Conservation (phyloP, 768 basidiomycete species). For the Hirschioporus abietinus region DNA sequence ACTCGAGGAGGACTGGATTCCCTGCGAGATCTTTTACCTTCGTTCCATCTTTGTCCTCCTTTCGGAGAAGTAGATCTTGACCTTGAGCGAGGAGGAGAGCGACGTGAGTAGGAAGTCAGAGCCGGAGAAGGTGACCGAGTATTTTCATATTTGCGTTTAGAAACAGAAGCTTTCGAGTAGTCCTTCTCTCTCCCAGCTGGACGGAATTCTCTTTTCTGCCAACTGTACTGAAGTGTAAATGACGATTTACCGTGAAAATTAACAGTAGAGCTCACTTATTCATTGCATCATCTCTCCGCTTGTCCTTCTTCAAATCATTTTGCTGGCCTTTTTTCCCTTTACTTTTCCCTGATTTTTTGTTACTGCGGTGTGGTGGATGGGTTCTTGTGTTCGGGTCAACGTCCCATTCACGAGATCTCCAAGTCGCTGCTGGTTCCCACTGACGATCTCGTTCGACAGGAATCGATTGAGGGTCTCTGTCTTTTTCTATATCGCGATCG, state of each 20-base stretch:
- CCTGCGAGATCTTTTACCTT: constrained; percentile 27
- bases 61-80: constrained; percentile 61
- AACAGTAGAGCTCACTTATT: constrained; percentile 57
- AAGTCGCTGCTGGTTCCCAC: constrained; percentile 46
- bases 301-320: constrained; percentile 37
- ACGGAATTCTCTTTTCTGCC: constrained; percentile 56
- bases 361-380: constrained; percentile 24
- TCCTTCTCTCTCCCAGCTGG: constrained; percentile 18
- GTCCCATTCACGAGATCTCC: constrained; percentile 40
- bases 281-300: constrained; percentile 53
- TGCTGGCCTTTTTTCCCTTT: constrained; percentile 26
- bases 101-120: constrained; percentile 59
- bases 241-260: too few relatives aligned
- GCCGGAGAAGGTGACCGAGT: constrained; percentile 48
- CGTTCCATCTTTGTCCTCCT: constrained; percentile 25
- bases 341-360: constrained; percentile 23
- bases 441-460: constrained; percentile 16
- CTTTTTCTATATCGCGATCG: constrained; percentile 16
- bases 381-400: constrained; percentile 34
- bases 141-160: constrained; percentile 32
- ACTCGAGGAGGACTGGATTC: constrained; percentile 45
- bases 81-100: constrained; percentile 61
- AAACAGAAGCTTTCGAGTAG: constrained; percentile 2
- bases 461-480: constrained; percentile 27
- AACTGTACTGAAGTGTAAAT: constrained; percentile 35